Base-by-base conservation (phyloP, 2,329 filamentous ascomycete species). In the Calcarisporium arbuscula region DNA sequence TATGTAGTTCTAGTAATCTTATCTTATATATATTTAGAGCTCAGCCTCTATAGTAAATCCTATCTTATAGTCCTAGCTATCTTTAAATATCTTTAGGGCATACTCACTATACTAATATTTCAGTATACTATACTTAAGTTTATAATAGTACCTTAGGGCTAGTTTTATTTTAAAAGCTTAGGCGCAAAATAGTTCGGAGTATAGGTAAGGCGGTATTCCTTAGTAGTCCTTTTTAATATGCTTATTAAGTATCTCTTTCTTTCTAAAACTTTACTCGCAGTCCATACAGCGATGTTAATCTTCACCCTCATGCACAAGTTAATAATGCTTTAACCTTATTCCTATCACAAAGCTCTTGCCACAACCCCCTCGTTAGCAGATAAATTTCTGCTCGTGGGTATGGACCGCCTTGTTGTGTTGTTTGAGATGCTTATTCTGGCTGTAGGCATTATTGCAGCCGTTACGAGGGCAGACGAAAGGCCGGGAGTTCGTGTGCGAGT, bases 381-480 rank as follows among this genome's bases (percentile, higher is more conserved):
- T 58, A 55, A 87, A 82, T 30, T 78, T 73, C 39, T 82, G 73
- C 44, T 86, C 72, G 35, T 77, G 68, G 15, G 75, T 82, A 55
- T 95, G 90, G 9, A 82, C 80, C 36, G 83, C 84, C 54, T 89
- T 88, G 52, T 92, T 62, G 56, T 96, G 90, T 45, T 88, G 82
- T 40, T 82, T 80, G 14, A 95, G 69, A 60, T 95, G 88, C 48
- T 90, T 90, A 45, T 86, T 77, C 42, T 92, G 84, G 12, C 87
- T 74, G 55, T 94, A 96, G 27, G 80, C 74, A 64, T 95, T 95
- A 50, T 77, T 75, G 53, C 90, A 96, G 27, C 62, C 79, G 6
- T 70, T 62, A 42, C 81, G 72, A 3, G 70, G 65, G 52, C 90
- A 96, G 25, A 70, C 68, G 57, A 84, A 94, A 0, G 87, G 80